Base-by-base conservation (phyloP, 2,329 filamentous ascomycete genomes). In the Stagonosporopsis cucurbitacearum region DNA sequence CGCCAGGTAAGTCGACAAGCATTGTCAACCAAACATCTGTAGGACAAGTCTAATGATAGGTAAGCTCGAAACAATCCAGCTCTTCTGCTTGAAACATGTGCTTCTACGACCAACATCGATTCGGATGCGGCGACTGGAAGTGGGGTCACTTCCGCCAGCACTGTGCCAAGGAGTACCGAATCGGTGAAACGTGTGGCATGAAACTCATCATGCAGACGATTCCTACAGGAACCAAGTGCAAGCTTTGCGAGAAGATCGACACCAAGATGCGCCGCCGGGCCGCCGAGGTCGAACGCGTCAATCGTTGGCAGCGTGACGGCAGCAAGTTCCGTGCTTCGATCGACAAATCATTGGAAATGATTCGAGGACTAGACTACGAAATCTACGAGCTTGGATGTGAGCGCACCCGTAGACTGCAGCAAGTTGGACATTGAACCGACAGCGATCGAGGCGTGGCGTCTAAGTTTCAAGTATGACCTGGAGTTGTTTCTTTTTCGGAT, bases 111-210 rank as follows among this genome's bases (percentile, higher is more conserved):
- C 90, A 94, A 78, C 92, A 89, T 76, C 85, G 86, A 67, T 96
- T 90, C 84, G 78, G 78, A 54, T 98, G 94, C 80, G 90, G 90
- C 71, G 94, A 92, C 83, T 96, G 90, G 88, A 92, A 92, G 78
- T 98, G 93, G 93, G 90, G 91, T 64, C 89, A 89, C 79, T 97
- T 97, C 81, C 88, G 90, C 64, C 86, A 93, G 77, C 93, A 96
- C 75, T 98, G 94, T 84, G 88, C 90, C 77, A 92, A 92, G 78
- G 94, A 97, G 77, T 96, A 96, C 80, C 90, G 94, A 64, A 96
- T 91, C 65, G 94, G 94, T 70, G 94, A 98, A 82, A 97, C 94
- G 33, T 98, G 94, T 79, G 94, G 94, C 59, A 88, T 96, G 80
- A 96, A 92, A 79, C 85, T 96, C 62, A 88, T 96, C 72, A 92